Base-by-base conservation (phyloP, 305 asterid species). In the Fraxinus velutina region DNA sequence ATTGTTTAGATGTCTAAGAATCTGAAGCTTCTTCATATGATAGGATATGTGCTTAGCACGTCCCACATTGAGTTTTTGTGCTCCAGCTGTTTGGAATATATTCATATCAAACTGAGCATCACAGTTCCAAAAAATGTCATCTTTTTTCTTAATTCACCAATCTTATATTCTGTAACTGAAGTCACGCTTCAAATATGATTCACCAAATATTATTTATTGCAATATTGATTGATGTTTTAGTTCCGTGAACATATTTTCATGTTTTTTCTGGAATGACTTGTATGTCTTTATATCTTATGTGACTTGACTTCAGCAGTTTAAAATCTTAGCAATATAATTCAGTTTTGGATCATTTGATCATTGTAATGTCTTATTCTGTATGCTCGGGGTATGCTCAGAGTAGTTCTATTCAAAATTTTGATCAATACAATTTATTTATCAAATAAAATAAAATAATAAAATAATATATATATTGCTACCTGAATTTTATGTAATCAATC, bases 401-500 rank as follows among this genome's bases (percentile, higher is more conserved):
- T 34, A 0, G 36, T 32, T 32, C 9, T 34, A 34, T 34, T 34
- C 1, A 34, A 6, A 34, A 34, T 34, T 34, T 34, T 34, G 39
- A 34, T 34, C 39, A 0, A 34, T 34, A 34, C 39, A 34, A 34
- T 34, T 34, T 34, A 34, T 34, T 34, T 34, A 29, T 29, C 32
- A 29, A 29, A 0, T 29, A 29, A 29, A 29, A 29, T 29, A 0
- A 29, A 29, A 27, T 27, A 29, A 29, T 1, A 29, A 29, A 29
- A 29, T 29, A 29, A 29, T 1, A 1, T 27, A 27, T 34, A 1
- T 34, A 10, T 68, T 68, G 74, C 3, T 68, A 29, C 9, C 7
- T 2, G 19, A 62, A 75, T 71, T 34, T 60, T 21, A 76, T 21
- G n/a, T 29, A 55, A 77, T 86, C 60, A 62, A 84, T 83, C n/a